A percentile compares a stretch with the other conserved stretches of the same genome.
Conservation (phyloP, 2,329 filamentous ascomycete genomes). For the Tolypocladium endophyticum region DNA sequence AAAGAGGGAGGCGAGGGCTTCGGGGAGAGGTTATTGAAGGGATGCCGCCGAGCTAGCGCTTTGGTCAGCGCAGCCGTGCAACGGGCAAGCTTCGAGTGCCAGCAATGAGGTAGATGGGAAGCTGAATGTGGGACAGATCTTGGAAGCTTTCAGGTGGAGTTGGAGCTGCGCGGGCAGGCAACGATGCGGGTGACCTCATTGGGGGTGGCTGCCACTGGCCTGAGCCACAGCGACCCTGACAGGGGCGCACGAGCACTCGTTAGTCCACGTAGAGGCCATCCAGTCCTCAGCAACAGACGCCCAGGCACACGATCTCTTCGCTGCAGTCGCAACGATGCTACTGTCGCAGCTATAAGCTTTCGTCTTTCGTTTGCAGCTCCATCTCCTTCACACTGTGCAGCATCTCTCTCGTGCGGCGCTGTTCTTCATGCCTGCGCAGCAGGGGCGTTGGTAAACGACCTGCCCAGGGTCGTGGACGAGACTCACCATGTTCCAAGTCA, state of each 20-base stretch:
- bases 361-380: neutral
- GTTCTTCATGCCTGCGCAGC: neutral
- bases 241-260: neutral
- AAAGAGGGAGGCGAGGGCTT: neutral
- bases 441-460: neutral
- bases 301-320: neutral
- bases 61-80: neutral
- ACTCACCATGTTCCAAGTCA: constrained; percentile 20
- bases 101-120: neutral
- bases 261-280: neutral
- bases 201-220: neutral
- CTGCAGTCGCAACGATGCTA: neutral
- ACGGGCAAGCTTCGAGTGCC: neutral
- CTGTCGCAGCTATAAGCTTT: neutral
- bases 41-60: neutral
- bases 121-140: neutral
- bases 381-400: neutral
- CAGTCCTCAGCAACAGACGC: neutral
- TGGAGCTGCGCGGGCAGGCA: neutral
- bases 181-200: neutral
- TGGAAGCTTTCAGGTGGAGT: neutral
- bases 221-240: neutral
- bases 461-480: neutral
- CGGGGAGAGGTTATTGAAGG: neutral
- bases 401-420: neutral